Conservation (phyloP, 2,329 filamentous ascomycete genomes). For the Metarhizium brunneum region DNA sequence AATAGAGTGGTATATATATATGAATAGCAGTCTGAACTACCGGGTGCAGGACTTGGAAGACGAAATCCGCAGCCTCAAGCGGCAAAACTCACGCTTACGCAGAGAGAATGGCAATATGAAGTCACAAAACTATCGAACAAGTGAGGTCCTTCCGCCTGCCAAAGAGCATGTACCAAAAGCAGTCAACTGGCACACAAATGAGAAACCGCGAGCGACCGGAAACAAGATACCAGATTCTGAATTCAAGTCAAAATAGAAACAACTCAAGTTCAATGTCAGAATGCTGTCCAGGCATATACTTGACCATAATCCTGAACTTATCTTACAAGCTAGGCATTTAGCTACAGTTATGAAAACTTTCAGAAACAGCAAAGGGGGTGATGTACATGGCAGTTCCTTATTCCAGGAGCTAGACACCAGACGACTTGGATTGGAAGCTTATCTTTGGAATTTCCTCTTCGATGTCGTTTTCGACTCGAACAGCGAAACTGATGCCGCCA, state of each 20-base stretch:
- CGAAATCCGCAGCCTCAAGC: too few relatives aligned
- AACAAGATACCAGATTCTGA: constrained; percentile 9
- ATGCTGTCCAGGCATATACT: neutral
- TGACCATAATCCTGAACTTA: neutral
- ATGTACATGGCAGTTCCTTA: neutral
- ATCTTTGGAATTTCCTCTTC: neutral
- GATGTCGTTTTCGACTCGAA: neutral
- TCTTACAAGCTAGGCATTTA: neutral
- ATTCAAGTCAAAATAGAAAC: constrained; percentile 8
- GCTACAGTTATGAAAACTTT: neutral
- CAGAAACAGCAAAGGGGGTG: neutral
- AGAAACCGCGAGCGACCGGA: neutral
- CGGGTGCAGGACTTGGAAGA: too few relatives aligned
- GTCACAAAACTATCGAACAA: too few relatives aligned
- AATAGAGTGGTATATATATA: neutral
- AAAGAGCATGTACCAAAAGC: too few relatives aligned
- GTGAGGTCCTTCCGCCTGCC: too few relatives aligned
- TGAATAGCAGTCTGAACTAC: too few relatives aligned
- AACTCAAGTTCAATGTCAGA: constrained; percentile 11
- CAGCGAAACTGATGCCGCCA: neutral
- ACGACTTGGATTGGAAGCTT: neutral
- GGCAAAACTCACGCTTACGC: too few relatives aligned
- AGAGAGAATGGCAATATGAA: too few relatives aligned
- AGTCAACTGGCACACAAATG: too few relatives aligned
- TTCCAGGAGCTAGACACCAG: neutral